phyloP scores from a whole-genome alignment of 2,329 filamentous ascomycete genomes.

The Akanthomyces muscarius region DNA sequence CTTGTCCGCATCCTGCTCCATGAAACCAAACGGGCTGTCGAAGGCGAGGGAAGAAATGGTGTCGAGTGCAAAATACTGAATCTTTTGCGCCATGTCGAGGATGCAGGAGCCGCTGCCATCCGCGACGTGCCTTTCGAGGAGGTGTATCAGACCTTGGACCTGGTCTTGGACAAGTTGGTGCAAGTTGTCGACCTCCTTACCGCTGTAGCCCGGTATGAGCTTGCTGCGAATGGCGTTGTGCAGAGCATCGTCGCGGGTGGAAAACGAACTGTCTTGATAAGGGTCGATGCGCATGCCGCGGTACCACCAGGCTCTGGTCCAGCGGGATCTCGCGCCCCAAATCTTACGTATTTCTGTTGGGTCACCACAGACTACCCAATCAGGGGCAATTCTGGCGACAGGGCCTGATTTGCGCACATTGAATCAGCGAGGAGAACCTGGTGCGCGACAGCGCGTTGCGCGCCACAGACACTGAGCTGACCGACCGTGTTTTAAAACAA shows the following conservation, averaged over 20 bases:
- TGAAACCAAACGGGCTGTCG: slow-evolving; percentile 45
- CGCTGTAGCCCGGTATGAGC: slow-evolving; percentile 25
- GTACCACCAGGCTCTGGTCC: slow-evolving; percentile 35
- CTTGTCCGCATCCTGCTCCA: slow-evolving; percentile 42
- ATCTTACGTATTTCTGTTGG: slow-evolving; percentile 28
- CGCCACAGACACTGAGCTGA: neutral
- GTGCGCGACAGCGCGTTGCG: neutral
- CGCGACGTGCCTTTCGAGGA: slow-evolving; percentile 39
- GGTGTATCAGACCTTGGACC: slow-evolving; percentile 40
- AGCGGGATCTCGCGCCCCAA: slow-evolving; percentile 27
- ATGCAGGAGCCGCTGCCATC: neutral
- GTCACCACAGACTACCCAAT: slow-evolving; percentile 29
- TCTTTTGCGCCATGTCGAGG: slow-evolving; percentile 44
- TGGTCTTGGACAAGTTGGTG: slow-evolving; percentile 40
- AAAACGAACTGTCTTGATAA: slow-evolving; percentile 47
- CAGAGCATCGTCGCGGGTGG: slow-evolving; percentile 42
- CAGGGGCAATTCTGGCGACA: slow-evolving; percentile 27
- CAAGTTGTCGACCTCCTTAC: slow-evolving; percentile 30
- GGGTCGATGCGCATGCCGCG: slow-evolving; percentile 48
- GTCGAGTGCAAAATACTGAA: slow-evolving; percentile 52
- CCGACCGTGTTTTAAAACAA: slow-evolving; percentile 4
- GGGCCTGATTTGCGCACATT: slow-evolving; percentile 21
- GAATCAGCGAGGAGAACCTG: neutral
- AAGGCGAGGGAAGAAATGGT: slow-evolving; percentile 51
- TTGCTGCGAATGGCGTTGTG: slow-evolving; percentile 38